These are phyloP conservation scores for Penicillium sp. DNA, from an alignment of 2,329 filamentous ascomycete genomes.

Conservation along the genomic window DNA sequence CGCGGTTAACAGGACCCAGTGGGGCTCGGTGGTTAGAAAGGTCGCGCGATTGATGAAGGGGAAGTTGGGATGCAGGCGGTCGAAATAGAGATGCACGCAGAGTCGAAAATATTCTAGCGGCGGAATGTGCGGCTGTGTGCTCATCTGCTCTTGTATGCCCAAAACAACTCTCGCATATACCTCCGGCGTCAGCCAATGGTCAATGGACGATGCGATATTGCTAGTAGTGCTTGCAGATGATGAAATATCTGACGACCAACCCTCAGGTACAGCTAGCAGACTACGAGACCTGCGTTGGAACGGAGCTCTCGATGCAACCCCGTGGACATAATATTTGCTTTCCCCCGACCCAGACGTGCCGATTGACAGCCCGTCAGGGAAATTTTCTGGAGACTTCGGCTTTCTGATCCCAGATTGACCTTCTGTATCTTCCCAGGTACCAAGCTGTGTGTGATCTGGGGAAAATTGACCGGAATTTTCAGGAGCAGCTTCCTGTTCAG, in stretches of 20 bases:
- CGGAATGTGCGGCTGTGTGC: background rate
- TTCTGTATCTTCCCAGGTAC: background rate
- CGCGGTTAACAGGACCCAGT: background rate
- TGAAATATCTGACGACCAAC: background rate
- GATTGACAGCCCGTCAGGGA: background rate
- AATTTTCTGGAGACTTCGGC: background rate
- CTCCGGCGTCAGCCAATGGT: background rate
- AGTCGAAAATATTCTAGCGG: background rate
- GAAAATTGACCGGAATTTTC: background rate
- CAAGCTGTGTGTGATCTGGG: background rate
- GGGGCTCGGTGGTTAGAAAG: background rate
- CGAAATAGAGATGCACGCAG: background rate
- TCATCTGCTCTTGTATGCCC: background rate
- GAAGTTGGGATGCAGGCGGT: background rate
- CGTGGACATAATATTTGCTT: constrained; percentile 2
- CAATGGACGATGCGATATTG: background rate
- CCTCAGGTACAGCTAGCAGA: background rate
- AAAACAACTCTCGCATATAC: background rate
- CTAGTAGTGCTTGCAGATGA: background rate
- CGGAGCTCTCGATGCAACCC: background rate
- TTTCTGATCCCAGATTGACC: background rate
- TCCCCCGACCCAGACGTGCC: background rate
- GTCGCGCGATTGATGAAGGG: background rate
- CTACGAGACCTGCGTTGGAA: constrained; percentile 1
- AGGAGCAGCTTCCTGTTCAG: background rate